Evolutionary conservation across 352 stramenopile species (phyloP), one percentile per base, ranked within the genome.

Genomic region (Phytopythium cucurbitacearum): DNA sequence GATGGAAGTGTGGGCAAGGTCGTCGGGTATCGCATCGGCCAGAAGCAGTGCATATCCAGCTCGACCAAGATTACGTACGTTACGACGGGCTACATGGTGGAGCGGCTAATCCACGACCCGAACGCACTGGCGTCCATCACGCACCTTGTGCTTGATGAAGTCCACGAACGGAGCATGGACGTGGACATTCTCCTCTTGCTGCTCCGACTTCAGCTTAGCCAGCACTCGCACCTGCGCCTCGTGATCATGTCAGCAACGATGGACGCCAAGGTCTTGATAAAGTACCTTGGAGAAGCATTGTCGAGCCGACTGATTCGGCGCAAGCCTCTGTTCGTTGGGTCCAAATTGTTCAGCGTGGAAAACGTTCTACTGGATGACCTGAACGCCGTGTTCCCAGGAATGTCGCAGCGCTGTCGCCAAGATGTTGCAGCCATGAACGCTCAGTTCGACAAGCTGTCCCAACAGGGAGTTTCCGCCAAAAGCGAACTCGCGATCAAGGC

Each of bases 161-260:
- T 98, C 21, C 90, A 97, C 60, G 90, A 97, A 45, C 88, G 91
- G 5, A 97, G 79, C 40, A 96, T 99, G 63, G 96, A 99, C 64
- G 95, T 96, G 11, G 96, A 99, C 56, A 75, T 99, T 21, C 67
- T 99, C 3, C 88, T 97, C 32, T 62, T 98, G 12, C 65, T 99
- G 28, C 79, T 96, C 32, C 87, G 95, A 16, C 63, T 89, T 5
- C 71, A 91, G 48, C 54, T 89, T n/a, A 76, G 73, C 44, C 44
- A 82, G 12, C 66, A 88, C 44, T 46, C 67, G 11, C 65, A 91
- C 39, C 69, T 98, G 4, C 80, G 91, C 5, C 62, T 99, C 2
- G 80, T 99, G 12, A 90, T 99, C 44, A 99, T 99, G 96, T 97
- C 83, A 45, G 96, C 96, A 11, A 99, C 96, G 5, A 88, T 99